Evolutionary conservation across 2,329 filamentous ascomycete species (phyloP).

Genomic region (Scedosporium minutisporum): DNA sequence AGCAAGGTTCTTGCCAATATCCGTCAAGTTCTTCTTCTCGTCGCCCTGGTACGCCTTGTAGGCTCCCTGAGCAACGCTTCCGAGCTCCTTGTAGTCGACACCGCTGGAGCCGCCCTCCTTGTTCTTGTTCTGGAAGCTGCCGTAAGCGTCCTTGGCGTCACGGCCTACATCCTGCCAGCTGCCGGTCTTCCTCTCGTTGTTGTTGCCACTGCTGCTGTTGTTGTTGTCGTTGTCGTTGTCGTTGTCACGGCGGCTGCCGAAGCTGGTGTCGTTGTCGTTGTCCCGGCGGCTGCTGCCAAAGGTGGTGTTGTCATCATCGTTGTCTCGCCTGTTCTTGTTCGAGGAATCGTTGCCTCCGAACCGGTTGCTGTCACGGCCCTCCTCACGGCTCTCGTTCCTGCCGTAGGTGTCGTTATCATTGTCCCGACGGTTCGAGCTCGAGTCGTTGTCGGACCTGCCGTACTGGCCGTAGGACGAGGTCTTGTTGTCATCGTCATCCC

Average conservation of each 20-base stretch:
- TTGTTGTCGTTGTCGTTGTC: slow-evolving; percentile 2
- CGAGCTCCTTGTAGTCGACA: slow-evolving; percentile 10
- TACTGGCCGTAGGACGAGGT: slow-evolving; percentile 11
- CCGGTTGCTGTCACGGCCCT: neutral
- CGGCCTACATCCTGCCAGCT: slow-evolving; percentile 10
- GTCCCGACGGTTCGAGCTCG: neutral
- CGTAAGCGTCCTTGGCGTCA: slow-evolving; percentile 9
- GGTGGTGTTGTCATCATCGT: slow-evolving; percentile 3
- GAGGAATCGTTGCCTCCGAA: slow-evolving; percentile 6
- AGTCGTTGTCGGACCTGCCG: slow-evolving; percentile 6
- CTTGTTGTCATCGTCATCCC: neutral
- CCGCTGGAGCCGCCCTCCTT: slow-evolving; percentile 7
- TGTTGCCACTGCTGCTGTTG: slow-evolving; percentile 6
- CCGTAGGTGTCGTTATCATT: neutral
- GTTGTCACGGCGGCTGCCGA: neutral
- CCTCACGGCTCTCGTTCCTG: neutral
- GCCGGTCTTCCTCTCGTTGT: neutral
- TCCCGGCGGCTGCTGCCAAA: neutral
- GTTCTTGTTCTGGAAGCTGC: slow-evolving; percentile 8
- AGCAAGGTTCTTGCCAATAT: slow-evolving; percentile 10
- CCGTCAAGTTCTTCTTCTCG: slow-evolving; percentile 11
- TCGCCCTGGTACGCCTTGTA: slow-evolving; percentile 17
- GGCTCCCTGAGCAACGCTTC: slow-evolving; percentile 14
- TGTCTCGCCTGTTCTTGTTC: neutral
- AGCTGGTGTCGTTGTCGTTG: neutral